Percentiles rank a stretch among this genome's conserved stretches.
These are phyloP conservation scores for Phoma sp. DNA, from an alignment of 2,329 filamentous ascomycete species.

Conservation along the genomic window DNA sequence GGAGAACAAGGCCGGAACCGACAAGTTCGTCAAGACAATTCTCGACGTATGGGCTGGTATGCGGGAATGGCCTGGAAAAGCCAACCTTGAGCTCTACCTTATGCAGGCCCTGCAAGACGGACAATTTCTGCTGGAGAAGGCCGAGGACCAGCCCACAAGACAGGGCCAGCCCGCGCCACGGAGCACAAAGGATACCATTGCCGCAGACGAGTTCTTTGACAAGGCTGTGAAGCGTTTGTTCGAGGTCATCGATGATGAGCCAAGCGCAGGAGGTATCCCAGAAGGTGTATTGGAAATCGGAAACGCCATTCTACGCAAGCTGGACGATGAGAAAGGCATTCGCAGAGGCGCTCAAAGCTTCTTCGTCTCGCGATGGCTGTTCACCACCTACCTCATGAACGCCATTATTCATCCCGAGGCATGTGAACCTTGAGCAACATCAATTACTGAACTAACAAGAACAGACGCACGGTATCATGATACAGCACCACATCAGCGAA, in stretches of 20 bases:
- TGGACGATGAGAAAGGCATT: conserved; percentile 71
- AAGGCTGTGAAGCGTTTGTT: conserved; percentile 81
- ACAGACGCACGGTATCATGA: conserved; percentile 68
- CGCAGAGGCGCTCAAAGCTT: conserved; percentile 76
- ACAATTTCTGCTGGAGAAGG: conserved; percentile 84
- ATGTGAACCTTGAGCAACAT: conserved; percentile 29
- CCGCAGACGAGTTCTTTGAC: conserved; percentile 87
- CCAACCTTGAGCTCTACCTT: conserved; percentile 90
- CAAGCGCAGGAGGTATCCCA: conserved; percentile 81
- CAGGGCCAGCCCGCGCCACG: conserved; percentile 74
- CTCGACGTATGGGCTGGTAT: conserved; percentile 87
- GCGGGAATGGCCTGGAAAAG: conserved; percentile 87
- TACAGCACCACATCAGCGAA: conserved; percentile 90
- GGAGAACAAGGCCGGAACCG: conserved; percentile 75
- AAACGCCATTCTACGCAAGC: conserved; percentile 78
- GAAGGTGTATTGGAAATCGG: conserved; percentile 83
- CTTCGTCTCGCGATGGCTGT: conserved; percentile 90
- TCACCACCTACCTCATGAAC: conserved; percentile 83
- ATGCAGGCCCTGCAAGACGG: conserved; percentile 95
- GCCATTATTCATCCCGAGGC: conserved; percentile 90
- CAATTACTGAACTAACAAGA: conserved; percentile 40
- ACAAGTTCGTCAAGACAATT: conserved; percentile 81
- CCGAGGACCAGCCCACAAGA: conserved; percentile 74
- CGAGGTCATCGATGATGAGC: conserved; percentile 80
- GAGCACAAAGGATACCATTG: conserved; percentile 78